Conservation (phyloP, 192 early-diverging fungal genomes). For the Phlyctochytrium planicorne region DNA sequence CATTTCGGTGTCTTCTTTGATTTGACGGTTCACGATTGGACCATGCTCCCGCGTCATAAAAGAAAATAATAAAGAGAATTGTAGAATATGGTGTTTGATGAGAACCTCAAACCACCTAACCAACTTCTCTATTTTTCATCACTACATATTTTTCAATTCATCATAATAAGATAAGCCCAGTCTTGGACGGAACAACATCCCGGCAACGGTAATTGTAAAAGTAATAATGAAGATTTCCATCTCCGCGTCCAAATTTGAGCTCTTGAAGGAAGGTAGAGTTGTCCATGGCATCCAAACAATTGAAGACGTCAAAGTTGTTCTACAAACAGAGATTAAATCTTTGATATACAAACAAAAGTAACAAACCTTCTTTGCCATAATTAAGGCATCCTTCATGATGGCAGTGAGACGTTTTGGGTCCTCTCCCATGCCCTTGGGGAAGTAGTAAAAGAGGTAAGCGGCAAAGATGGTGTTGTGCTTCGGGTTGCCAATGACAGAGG, state of each 20-base stretch:
- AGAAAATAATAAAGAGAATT: no score
- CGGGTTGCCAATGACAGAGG: constrained; percentile 77
- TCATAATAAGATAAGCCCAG: constrained; percentile 91
- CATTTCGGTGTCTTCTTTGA: no score
- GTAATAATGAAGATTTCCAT: constrained; percentile 94
- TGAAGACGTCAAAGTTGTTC: constrained; percentile 90
- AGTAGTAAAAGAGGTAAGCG: constrained; percentile 95
- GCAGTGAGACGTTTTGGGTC: constrained; percentile 53
- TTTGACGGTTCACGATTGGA: no score
- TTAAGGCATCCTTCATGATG: constrained; percentile 79
- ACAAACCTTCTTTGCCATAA: constrained; percentile 61
- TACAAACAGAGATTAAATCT: constrained; percentile 21
- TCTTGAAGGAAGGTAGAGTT: constrained; percentile 78
- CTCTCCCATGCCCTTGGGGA: constrained; percentile 45
- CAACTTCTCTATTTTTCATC: no score
- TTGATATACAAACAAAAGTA: no score
- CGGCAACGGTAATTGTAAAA: constrained; percentile 92
- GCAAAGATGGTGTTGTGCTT: constrained; percentile 75
- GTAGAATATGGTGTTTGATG: no score
- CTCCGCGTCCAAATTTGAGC: constrained; percentile 89
- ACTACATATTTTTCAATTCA: constrained; percentile 5
- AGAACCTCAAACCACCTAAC: no score
- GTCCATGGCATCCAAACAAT: constrained; percentile 91
- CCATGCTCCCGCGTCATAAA: no score
- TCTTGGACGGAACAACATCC: constrained; percentile 60